These are phyloP conservation scores for Talaromyces nanjingensis DNA, from an alignment of 495 filamentous ascomycete genomes.

Conservation along the genomic window DNA sequence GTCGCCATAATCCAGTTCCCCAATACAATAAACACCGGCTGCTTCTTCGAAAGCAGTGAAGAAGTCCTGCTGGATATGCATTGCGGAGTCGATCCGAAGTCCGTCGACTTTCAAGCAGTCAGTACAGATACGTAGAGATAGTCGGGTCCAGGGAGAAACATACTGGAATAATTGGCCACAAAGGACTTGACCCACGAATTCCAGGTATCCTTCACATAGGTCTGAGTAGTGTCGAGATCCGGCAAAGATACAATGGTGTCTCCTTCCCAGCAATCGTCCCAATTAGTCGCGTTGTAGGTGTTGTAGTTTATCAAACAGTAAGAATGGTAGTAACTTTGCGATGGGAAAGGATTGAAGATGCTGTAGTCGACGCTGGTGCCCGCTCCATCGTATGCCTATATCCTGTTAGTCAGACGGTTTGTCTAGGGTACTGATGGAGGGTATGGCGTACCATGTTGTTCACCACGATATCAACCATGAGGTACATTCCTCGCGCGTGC, in stretches of 20 bases:
- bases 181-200: conserved; percentile 54
- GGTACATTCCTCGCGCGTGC: conserved; percentile 57
- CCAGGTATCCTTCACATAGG: conserved; percentile 42
- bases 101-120: conserved; percentile 46
- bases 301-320: conserved; percentile 57
- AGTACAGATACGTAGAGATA: neutral
- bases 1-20: conserved; percentile 58
- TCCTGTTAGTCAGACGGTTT: conserved; percentile 8
- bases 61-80: conserved; percentile 57
- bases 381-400: conserved; percentile 5
- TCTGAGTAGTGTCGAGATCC: conserved; percentile 56
- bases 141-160: neutral
- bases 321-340: conserved; percentile 50
- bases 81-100: conserved; percentile 63
- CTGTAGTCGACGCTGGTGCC: conserved; percentile 44
- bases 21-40: conserved; percentile 56
- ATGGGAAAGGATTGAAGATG: conserved; percentile 53
- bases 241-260: conserved; percentile 50
- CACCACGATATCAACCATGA: conserved; percentile 73
- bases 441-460: conserved; percentile 66
- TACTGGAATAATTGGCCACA: conserved; percentile 51
- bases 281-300: conserved; percentile 24
- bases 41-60: conserved; percentile 51
- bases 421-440: conserved; percentile 13
- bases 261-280: conserved; percentile 52